A percentile compares a stretch with the other conserved stretches of the same genome.
Evolutionary conservation across 305 asterid species (phyloP).

Genomic region (Fraxinus sp.): DNA sequence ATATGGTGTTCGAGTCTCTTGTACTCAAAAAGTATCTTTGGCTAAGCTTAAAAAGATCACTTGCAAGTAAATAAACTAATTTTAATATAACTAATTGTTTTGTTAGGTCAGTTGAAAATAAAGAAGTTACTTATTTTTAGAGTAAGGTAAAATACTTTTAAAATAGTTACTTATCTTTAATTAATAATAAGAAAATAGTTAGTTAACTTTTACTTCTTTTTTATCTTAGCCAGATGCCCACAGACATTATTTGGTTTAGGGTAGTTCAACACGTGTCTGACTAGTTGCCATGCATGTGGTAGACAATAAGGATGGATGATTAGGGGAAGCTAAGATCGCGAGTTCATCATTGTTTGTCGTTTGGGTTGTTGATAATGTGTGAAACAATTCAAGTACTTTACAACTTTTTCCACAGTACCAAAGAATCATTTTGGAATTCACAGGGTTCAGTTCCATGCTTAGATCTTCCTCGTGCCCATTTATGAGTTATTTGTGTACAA

Average conservation of each 20-base stretch:
- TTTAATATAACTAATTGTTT: not conserved
- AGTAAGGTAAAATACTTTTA: not conserved
- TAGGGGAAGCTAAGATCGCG: not conserved
- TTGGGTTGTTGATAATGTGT: not conserved
- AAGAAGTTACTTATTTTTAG: not conserved
- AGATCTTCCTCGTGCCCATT: not conserved
- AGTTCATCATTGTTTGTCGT: not conserved
- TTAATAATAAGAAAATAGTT: not conserved
- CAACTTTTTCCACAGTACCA: not conserved
- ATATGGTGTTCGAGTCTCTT: not conserved
- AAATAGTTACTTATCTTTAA: not conserved
- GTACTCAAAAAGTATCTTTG: not conserved
- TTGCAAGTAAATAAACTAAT: not conserved
- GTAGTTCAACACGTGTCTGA: not conserved
- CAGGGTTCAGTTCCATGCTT: not conserved
- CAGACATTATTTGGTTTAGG: not conserved
- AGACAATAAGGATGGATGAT: not conserved
- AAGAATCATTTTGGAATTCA: not conserved
- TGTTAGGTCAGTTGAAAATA: not conserved
- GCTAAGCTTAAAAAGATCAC: not conserved
- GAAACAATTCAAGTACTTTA: not conserved
- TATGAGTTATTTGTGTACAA: conserved; percentile 3
- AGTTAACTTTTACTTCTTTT: not conserved
- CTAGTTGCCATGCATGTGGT: not conserved
- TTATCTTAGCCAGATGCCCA: not conserved